Percentiles rank a stretch among this genome's conserved stretches.
phyloP scores from a whole-genome alignment of 208 protist genomes.

The Zelonia costaricensis region DNA sequence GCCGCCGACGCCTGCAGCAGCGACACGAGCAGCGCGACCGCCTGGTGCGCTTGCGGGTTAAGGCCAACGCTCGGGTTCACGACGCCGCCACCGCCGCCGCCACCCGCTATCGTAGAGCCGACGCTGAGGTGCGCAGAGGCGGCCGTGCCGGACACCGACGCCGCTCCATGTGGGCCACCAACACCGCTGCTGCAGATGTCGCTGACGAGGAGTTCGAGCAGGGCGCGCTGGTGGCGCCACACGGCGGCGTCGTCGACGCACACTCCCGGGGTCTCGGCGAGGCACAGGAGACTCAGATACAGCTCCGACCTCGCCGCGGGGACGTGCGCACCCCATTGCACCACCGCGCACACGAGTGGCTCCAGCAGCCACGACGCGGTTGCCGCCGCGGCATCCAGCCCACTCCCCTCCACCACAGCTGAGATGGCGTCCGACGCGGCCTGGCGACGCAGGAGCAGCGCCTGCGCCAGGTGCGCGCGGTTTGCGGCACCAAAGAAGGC shows the following conservation, averaged over 20 bases:
- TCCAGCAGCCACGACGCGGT: conserved; percentile 32
- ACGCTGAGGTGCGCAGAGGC: no score
- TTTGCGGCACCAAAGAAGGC: conserved; percentile 24
- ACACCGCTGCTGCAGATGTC: conserved; percentile 37
- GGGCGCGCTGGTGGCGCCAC: conserved; percentile 53
- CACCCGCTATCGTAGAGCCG: no score
- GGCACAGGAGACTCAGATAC: conserved; percentile 53
- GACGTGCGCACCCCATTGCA: conserved; percentile 57
- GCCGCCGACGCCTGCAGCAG: conserved; percentile 64
- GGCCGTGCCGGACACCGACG: no score
- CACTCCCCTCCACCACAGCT: background rate
- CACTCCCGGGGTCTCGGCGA: conserved; percentile 62
- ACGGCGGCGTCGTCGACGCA: conserved; percentile 65
- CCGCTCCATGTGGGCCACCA: background rate
- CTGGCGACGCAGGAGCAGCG: conserved; percentile 14
- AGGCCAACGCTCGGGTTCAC: no score
- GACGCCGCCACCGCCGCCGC: background rate
- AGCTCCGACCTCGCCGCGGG: conserved; percentile 48
- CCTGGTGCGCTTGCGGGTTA: conserved; percentile 27
- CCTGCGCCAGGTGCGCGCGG: conserved; percentile 26
- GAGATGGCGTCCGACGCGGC: background rate
- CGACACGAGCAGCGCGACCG: conserved; percentile 56
- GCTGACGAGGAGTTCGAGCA: conserved; percentile 59
- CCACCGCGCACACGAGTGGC: conserved; percentile 51
- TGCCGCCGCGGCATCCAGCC: background rate